phyloP scores from a whole-genome alignment of 1,284 basidiomycete species.

The Golubevia sp. region DNA sequence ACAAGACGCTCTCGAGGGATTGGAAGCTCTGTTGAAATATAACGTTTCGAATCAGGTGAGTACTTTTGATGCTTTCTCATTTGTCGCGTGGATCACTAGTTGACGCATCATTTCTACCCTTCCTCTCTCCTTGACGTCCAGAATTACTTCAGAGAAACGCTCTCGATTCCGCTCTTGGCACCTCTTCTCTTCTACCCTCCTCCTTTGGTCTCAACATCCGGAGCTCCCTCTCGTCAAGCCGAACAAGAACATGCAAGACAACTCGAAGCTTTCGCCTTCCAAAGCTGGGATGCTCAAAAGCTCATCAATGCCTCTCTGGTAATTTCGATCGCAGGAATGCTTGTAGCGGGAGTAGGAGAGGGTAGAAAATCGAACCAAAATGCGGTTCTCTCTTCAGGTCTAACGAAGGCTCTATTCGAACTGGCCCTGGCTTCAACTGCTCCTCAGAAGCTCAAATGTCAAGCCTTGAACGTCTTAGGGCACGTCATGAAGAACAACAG shows the following conservation, averaged over 20 bases:
- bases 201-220: constrained; percentile 63
- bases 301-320: constrained; percentile 76
- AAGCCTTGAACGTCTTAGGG: constrained; percentile 77
- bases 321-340: constrained; percentile 75
- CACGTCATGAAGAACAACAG: constrained; percentile 65
- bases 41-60: constrained; percentile 91
- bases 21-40: constrained; percentile 83
- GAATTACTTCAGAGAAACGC: constrained; percentile 96
- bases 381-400: constrained; percentile 68
- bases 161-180: constrained; percentile 78
- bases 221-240: constrained; percentile 69
- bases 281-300: constrained; percentile 95
- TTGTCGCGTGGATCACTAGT: too few species aligned
- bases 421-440: constrained; percentile 88
- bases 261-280: constrained; percentile 90
- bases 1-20: constrained; percentile 81
- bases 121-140: constrained; percentile 55
- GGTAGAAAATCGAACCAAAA: constrained; percentile 66
- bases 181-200: constrained; percentile 85
- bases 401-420: constrained; percentile 83
- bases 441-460: constrained; percentile 76
- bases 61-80: too few species aligned
- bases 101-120: neutral
- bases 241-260: constrained; percentile 38
- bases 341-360: constrained; percentile 64